Evolutionary conservation across 768 basidiomycete species (phyloP), one percentile per base, ranked within the genome.

Genomic region (Dictyophora rubrovolvata): DNA sequence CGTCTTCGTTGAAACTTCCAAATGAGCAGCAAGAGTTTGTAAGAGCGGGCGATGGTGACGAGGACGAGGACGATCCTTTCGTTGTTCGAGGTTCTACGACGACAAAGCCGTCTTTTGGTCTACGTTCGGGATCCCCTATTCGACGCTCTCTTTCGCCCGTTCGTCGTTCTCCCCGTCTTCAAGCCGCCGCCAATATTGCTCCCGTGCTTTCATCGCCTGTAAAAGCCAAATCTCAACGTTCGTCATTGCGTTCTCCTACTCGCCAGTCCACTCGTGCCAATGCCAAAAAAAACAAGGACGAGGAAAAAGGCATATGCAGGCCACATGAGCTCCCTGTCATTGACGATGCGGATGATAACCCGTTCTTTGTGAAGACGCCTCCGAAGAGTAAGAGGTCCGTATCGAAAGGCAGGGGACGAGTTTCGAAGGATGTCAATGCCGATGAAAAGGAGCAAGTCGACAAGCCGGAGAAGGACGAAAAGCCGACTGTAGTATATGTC

Each of bases 81-180:
- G 42, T n/a, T 28, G 28, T 28, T 28, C 28, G 28, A 28, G 28
- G 28, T 42, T 9, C 11, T 9, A 42, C 42, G 2, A n/a, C 42
- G n/a, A 14, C 42, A 12, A 28, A 28, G 28, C 28, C 28, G 28
- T 28, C 42, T 9, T 14, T 2, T n/a, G 12, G 42, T 42, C 4
- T n/a, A 4, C 42, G 42, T 42, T 42, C 28, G 7, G 42, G n/a
- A 14, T 14, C 42, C 12, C 42, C 42, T 42, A 42, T n/a, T 82
- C 17, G 85, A 86, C 68, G 84, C 85, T 2, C 86, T 85, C 0
- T 77, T 83, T 61, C 88, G 88, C 60, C 86, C 87, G 0, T 88
- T 89, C 74, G 74, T 88, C 11, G 72, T 70, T 76, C 1, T 73
- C 76, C 21, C 62, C 66, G 11, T 50, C 61, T 17, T 63, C 68